phyloP scores from a whole-genome alignment of 495 filamentous ascomycete species.

The Aspergillus campestris region DNA sequence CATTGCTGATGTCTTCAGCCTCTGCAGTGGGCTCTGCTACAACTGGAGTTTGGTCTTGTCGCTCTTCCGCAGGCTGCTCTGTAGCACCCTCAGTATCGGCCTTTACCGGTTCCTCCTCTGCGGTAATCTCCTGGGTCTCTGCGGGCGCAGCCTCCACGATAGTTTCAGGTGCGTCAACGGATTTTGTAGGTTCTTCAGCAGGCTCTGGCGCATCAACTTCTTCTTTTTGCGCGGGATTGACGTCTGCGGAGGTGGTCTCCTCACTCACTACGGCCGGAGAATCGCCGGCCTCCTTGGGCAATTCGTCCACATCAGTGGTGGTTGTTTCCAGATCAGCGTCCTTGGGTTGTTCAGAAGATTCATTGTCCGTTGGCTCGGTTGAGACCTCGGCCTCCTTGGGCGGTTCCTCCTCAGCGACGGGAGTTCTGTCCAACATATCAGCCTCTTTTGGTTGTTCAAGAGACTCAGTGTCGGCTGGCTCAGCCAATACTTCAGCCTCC shows the following conservation, averaged over 20 bases:
- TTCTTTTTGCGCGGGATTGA: no score
- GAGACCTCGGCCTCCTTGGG: not conserved
- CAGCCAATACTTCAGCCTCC: not conserved
- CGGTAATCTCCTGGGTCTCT: not conserved
- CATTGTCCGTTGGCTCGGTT: conserved; percentile 2
- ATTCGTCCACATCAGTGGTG: not conserved
- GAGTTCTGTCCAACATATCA: not conserved
- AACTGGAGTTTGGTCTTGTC: not conserved
- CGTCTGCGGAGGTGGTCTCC: not conserved
- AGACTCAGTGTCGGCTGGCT: conserved; percentile 1
- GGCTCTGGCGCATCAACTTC: not conserved
- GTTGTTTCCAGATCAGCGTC: not conserved
- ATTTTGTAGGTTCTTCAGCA: no score
- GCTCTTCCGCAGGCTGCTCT: not conserved
- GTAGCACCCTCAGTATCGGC: no score
- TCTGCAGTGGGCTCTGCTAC: no score
- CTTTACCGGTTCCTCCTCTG: not conserved
- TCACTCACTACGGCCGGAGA: not conserved
- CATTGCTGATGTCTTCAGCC: not conserved
- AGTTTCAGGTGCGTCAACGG: no score
- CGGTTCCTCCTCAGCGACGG: conserved; percentile 1
- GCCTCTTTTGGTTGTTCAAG: conserved; percentile 3
- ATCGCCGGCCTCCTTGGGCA: not conserved
- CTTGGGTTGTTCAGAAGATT: conserved; percentile 1
- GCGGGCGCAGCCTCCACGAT: no score